Percentiles rank a stretch among this genome's conserved stretches.
These are phyloP conservation scores for Pseudozyma tsukubaensis DNA, from an alignment of 1,284 basidiomycete genomes.

Conservation along the genomic window DNA sequence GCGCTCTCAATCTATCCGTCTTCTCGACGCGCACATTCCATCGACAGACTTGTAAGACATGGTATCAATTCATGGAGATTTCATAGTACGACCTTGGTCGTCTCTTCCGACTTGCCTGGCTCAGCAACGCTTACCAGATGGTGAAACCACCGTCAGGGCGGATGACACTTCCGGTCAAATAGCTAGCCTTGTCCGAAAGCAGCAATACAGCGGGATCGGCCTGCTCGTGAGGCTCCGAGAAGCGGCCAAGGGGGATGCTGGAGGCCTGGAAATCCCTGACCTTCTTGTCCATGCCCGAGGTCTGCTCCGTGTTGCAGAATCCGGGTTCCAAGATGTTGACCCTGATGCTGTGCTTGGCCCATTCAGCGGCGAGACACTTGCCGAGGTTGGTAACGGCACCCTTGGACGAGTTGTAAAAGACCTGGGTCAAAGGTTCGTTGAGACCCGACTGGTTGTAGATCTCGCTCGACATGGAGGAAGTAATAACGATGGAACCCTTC, in stretches of 20 bases:
- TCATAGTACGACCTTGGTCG: not conserved
- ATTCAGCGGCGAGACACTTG: constrained; percentile 68
- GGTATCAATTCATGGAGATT: not conserved
- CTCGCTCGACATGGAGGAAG: constrained; percentile 67
- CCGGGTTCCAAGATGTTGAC: constrained; percentile 68
- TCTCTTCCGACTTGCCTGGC: not conserved
- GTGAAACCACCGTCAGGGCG: constrained; percentile 68
- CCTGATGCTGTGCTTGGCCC: constrained; percentile 66
- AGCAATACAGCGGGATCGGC: constrained; percentile 64
- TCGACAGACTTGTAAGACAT: not conserved
- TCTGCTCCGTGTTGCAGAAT: constrained; percentile 69
- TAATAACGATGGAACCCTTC: constrained; percentile 68
- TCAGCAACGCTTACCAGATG: constrained; percentile 53
- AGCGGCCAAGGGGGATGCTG: constrained; percentile 65
- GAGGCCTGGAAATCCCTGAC: constrained; percentile 67
- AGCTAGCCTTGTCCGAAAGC: constrained; percentile 64
- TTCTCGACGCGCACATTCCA: no score
- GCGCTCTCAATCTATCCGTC: no score
- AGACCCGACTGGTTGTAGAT: constrained; percentile 68
- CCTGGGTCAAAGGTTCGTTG: constrained; percentile 65
- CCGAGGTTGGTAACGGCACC: constrained; percentile 69
- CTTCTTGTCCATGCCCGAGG: constrained; percentile 65
- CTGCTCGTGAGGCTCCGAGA: constrained; percentile 68
- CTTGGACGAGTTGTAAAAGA: constrained; percentile 68
- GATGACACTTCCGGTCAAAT: constrained; percentile 61